Conservation (phyloP, 23 red algal genomes). For the Agarophyton chilense region DNA sequence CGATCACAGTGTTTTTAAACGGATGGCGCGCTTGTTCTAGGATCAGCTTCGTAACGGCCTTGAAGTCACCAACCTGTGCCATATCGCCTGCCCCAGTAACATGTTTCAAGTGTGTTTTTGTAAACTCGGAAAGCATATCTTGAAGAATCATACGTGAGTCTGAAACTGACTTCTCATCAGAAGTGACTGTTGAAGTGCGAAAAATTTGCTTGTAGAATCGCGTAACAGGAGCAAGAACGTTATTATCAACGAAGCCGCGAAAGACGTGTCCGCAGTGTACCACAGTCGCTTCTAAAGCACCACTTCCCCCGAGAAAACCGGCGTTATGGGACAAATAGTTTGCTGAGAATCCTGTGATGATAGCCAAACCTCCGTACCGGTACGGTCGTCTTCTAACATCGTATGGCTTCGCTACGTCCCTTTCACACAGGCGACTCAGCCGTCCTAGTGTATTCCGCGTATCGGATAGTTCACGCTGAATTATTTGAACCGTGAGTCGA, state of each 20-base stretch:
- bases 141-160: slow-evolving; percentile 24
- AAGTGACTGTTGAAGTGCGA: neutral
- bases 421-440: slow-evolving; percentile 1
- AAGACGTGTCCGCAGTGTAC: neutral
- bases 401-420: slow-evolving; percentile 37
- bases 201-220: slow-evolving; percentile 60
- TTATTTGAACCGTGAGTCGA: slow-evolving; percentile 41
- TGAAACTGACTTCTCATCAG: slow-evolving; percentile 30
- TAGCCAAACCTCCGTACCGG: slow-evolving; percentile 33
- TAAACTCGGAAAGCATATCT: slow-evolving; percentile 64
- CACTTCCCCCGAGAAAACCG: slow-evolving; percentile 33
- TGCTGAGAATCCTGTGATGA: neutral
- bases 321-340: slow-evolving; percentile 4
- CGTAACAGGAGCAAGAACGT: slow-evolving; percentile 31
- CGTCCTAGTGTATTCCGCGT: neutral
- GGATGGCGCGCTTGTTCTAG: slow-evolving; percentile 47
- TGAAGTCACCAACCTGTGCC: slow-evolving; percentile 35
- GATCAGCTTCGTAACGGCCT: slow-evolving; percentile 54
- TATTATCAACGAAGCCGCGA: slow-evolving; percentile 28
- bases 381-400: slow-evolving; percentile 32
- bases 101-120: slow-evolving; percentile 28
- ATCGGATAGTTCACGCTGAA: slow-evolving; percentile 36
- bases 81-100: slow-evolving; percentile 15
- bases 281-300: slow-evolving; percentile 29
- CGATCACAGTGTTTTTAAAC: slow-evolving; percentile 40